A percentile compares a stretch with the other conserved stretches of the same genome.
phyloP scores from a whole-genome alignment of 2,329 filamentous ascomycete genomes.

The Fusarium lyarnte region DNA sequence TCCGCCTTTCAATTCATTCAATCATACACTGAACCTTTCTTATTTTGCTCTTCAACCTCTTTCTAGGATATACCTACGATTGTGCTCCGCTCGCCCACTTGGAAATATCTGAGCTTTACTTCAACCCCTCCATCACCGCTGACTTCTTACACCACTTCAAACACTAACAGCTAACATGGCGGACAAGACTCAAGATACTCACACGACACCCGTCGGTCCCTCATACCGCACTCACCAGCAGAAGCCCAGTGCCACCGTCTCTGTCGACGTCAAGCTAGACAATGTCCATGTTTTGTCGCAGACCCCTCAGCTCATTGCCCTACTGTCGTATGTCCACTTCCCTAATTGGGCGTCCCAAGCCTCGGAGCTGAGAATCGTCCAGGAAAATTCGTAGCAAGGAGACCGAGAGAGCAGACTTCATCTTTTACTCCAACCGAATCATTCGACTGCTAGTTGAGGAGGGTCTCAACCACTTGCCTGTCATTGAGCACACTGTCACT shows the following conservation, averaged over 20 bases:
- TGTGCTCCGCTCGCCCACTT: slow-evolving; percentile 10
- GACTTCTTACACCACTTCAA: slow-evolving; percentile 9
- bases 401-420: slow-evolving; percentile 94
- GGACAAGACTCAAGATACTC: slow-evolving; percentile 39
- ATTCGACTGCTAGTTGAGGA: slow-evolving; percentile 97
- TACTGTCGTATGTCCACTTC: slow-evolving; percentile 82
- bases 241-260: slow-evolving; percentile 89
- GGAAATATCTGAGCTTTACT: slow-evolving; percentile 21
- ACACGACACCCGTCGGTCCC: slow-evolving; percentile 77
- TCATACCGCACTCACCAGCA: slow-evolving; percentile 79
- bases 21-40: slow-evolving; percentile 12
- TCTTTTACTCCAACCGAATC: slow-evolving; percentile 98
- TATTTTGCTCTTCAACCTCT: not conserved
- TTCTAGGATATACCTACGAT: not conserved
- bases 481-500: slow-evolving; percentile 86
- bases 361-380: slow-evolving; percentile 37
- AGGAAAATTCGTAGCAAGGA: slow-evolving; percentile 96
- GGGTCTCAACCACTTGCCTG: slow-evolving; percentile 94
- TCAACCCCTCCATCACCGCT: slow-evolving; percentile 16
- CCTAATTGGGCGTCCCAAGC: slow-evolving; percentile 19
- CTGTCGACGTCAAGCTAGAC: slow-evolving; percentile 79
- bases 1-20: slow-evolving; percentile 26
- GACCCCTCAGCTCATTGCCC: slow-evolving; percentile 95
- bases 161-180: slow-evolving; percentile 38
- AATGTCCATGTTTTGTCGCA: slow-evolving; percentile 92